Conservation (phyloP, 306 rosid genomes). For the Cicer yamashitae region DNA sequence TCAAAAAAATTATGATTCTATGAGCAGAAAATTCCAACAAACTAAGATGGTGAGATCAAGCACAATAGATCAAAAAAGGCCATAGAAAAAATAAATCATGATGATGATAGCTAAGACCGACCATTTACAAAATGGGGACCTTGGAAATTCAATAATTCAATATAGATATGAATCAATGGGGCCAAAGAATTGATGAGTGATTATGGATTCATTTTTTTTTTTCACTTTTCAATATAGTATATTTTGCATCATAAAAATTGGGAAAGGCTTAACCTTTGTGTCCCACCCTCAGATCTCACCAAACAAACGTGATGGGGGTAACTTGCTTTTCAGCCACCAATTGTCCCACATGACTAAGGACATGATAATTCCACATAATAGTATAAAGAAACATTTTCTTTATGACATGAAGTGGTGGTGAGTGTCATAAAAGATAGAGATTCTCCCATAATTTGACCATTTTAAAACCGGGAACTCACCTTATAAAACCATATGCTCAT, state of each 20-base stretch:
- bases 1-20: slow-evolving; percentile 47
- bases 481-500: slow-evolving; percentile 14
- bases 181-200: slow-evolving; percentile 35
- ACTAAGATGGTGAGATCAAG: slow-evolving; percentile 30
- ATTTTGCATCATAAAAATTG: slow-evolving; percentile 34
- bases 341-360: slow-evolving; percentile 56
- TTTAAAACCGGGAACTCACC: not conserved
- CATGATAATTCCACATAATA: slow-evolving; percentile 32
- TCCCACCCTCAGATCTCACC: slow-evolving; percentile 42
- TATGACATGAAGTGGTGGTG: slow-evolving; percentile 37
- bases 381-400: slow-evolving; percentile 37
- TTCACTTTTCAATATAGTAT: slow-evolving; percentile 21
- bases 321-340: slow-evolving; percentile 43
- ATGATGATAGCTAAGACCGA: slow-evolving; percentile 33
- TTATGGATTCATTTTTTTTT: slow-evolving; percentile 1
- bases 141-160: slow-evolving; percentile 39
- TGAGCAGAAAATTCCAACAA: slow-evolving; percentile 47
- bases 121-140: slow-evolving; percentile 45
- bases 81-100: not conserved
- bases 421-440: slow-evolving; percentile 36
- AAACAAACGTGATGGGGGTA: slow-evolving; percentile 42
- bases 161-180: slow-evolving; percentile 37
- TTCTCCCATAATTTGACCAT: slow-evolving; percentile 35
- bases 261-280: slow-evolving; percentile 19
- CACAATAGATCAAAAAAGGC: slow-evolving; percentile 4